Evolutionary conservation across 2,329 filamentous ascomycete genomes (phyloP), one percentile per base, ranked within the genome.

Genomic region (Talaromyces islandicus): DNA sequence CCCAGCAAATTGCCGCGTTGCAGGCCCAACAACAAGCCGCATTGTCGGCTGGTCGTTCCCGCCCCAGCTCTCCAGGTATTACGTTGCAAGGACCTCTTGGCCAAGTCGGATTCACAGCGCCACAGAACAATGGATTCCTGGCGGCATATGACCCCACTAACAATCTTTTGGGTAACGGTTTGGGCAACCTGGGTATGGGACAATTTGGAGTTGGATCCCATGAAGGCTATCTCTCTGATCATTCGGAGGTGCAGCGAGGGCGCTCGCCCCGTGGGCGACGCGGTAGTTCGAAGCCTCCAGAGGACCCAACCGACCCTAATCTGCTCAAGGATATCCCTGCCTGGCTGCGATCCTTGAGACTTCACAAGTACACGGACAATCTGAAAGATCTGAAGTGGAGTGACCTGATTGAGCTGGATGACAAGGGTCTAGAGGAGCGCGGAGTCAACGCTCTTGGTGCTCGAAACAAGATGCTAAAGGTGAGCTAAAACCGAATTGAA

Each of bases 361-460:
- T 99, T 69, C 94, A 99, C 82, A 99, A 99, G 81, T 99, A 99
- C 77, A 99, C 94, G 10, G 94, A 99, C 67, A 95, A 97, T 68
- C 79, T 99, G 64, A 99, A 97, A 78, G 93, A 97, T 71, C 86
- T 97, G 81, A 92, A 94, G 70, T 99, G 94, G 94, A 90, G 88
- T 29, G 94, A 99, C 58, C 78, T 99, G 67, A 81, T 99, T 62
- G 90, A 94, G 75, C 80, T 99, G 67, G 91, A 97, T 69, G 94
- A 99, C 67, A 92, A 92, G 71, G 92, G 91, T 54, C 81, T 99
- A 64, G 93, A 97, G 77, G 90, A 91, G 27, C 88, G 91, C 57
- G 94, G 94, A 55, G 94, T 99, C 32, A 97, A 96, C 74, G 94
- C 94, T 58, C 84, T 97, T 60, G 94, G 94, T 68, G 94, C 94